These are phyloP conservation scores for Capniomyces stellatus DNA, from an alignment of 371 early-diverging fungal genomes.

Conservation along the genomic window DNA sequence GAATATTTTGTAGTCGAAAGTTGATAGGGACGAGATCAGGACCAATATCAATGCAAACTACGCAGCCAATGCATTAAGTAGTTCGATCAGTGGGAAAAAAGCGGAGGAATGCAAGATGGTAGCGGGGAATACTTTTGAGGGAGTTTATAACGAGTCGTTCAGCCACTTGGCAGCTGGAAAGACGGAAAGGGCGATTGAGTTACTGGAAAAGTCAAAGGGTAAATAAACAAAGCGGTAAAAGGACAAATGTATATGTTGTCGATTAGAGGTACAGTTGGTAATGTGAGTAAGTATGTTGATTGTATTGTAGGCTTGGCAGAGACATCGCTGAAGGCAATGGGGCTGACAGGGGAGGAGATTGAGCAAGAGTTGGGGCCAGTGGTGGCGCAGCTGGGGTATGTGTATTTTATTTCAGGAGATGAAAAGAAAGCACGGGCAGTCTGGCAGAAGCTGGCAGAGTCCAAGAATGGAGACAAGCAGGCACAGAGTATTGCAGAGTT, in stretches of 20 bases:
- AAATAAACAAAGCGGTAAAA: too few relatives aligned
- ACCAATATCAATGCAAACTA: neutral
- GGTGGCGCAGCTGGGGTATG: neutral
- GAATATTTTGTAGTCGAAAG: too few relatives aligned
- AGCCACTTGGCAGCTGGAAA: neutral
- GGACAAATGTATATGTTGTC: too few relatives aligned
- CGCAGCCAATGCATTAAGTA: neutral
- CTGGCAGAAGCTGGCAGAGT: neutral
- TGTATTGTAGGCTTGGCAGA: neutral
- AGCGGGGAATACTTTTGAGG: neutral
- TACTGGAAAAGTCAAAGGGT: neutral
- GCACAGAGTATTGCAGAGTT: neutral
- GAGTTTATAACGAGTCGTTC: neutral
- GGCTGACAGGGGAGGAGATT: neutral
- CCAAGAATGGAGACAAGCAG: neutral
- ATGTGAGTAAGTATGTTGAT: neutral
- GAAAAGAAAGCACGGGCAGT: neutral
- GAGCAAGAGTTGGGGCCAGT: neutral
- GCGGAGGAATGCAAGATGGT: too few relatives aligned
- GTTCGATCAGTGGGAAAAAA: neutral
- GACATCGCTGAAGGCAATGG: neutral
- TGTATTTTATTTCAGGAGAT: neutral
- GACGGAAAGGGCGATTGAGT: neutral
- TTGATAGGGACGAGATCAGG: neutral
- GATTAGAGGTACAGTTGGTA: too few relatives aligned